Evolutionary conservation across 1,284 basidiomycete genomes (phyloP).

Genomic region (Trametes pubescens): DNA sequence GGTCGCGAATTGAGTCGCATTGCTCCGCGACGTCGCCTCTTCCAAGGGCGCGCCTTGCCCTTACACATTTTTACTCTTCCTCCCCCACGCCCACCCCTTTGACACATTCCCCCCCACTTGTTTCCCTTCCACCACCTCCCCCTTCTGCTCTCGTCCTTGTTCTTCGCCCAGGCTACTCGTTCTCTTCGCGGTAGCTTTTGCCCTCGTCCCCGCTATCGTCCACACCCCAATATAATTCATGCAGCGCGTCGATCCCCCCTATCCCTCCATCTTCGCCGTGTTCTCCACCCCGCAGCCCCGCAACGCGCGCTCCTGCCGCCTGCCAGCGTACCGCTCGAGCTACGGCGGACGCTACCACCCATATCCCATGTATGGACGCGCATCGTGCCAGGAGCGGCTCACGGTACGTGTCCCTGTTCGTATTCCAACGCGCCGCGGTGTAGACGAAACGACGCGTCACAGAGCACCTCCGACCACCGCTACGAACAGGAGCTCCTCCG

Average conservation of each 20-base stretch:
- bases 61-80: neutral
- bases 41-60: neutral
- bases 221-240: conserved; percentile 23
- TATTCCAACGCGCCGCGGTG: neutral
- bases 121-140: neutral
- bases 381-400: conserved; percentile 22
- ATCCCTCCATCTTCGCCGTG: conserved; percentile 26
- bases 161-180: neutral
- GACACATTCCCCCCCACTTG: neutral
- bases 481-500: conserved; percentile 12
- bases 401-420: conserved; percentile 35
- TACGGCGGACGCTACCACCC: conserved; percentile 35
- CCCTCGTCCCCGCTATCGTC: neutral
- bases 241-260: conserved; percentile 28
- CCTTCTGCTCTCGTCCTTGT: neutral
- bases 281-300: conserved; percentile 5
- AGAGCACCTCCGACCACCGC: conserved; percentile 22
- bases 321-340: conserved; percentile 34
- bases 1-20: conserved; percentile 1
- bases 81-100: neutral
- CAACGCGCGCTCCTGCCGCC: conserved; percentile 25
- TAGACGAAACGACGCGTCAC: neutral
- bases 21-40: conserved; percentile 7
- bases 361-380: conserved; percentile 28
- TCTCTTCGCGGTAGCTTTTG: neutral